A percentile compares a stretch with the other conserved stretches of the same genome.
Conservation (phyloP, 306 rosid species). For the Medicago lupulina region DNA sequence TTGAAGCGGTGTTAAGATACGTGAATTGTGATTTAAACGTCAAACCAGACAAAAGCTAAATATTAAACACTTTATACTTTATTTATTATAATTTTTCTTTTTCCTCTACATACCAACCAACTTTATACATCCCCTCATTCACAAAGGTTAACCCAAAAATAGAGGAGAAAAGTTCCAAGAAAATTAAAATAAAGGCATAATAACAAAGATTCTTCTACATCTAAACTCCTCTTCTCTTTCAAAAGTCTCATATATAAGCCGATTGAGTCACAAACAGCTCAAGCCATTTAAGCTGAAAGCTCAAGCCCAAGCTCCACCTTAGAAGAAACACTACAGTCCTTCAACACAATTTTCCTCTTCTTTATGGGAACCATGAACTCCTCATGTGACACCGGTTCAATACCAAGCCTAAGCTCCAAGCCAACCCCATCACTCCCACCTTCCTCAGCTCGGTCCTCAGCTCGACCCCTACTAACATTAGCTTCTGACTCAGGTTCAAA, state of each 20-base stretch:
- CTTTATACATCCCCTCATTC: constrained; percentile 34
- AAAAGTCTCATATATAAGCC: constrained; percentile 15
- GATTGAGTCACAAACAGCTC: not conserved
- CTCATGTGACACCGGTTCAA: constrained; percentile 58
- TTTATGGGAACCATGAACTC: constrained; percentile 72
- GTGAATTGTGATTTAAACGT: no score
- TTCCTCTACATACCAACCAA: constrained; percentile 25
- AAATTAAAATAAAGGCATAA: constrained; percentile 1
- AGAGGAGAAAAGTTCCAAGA: not conserved
- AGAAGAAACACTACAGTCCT: not conserved
- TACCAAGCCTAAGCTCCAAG: constrained; percentile 79
- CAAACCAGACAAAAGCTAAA: no score
- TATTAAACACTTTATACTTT: not conserved
- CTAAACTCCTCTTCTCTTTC: constrained; percentile 14
- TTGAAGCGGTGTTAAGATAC: no score
- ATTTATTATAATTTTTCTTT: not conserved
- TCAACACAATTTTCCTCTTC: constrained; percentile 61
- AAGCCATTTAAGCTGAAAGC: constrained; percentile 32
- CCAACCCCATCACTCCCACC: constrained; percentile 51
- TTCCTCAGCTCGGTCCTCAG: constrained; percentile 37
- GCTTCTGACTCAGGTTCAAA: constrained; percentile 1
- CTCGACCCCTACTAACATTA: constrained; percentile 21
- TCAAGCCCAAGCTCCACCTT: constrained; percentile 56
- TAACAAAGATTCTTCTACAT: not conserved
- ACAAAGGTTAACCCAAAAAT: constrained; percentile 26